Percentiles rank a stretch among this genome's conserved stretches.
Evolutionary conservation across 768 basidiomycete species (phyloP).

Genomic region (Mycena crocata): DNA sequence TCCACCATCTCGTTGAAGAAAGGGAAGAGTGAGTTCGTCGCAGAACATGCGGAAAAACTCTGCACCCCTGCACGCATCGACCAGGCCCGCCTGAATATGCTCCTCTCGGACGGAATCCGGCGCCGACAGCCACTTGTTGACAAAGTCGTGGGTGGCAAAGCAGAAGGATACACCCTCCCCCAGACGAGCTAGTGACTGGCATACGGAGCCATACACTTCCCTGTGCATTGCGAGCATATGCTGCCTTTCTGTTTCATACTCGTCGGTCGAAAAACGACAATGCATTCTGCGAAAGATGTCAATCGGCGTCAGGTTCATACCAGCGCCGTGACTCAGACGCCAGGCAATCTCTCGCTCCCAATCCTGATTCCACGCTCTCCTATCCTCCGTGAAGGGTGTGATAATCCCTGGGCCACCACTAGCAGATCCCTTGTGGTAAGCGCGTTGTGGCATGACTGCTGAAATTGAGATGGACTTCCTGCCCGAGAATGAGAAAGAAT

Average conservation of each 20-base stretch:
- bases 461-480: background rate
- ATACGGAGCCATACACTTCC: background rate
- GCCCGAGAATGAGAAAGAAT: no score
- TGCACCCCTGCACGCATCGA: background rate
- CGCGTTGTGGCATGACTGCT: background rate
- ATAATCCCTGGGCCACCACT: background rate
- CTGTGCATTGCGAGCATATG: background rate
- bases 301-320: background rate
- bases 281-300: background rate
- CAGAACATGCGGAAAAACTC: background rate
- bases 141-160: slow-evolving; percentile 7
- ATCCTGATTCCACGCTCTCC: background rate
- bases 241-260: slow-evolving; percentile 8
- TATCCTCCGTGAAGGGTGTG: background rate
- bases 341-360: background rate
- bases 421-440: background rate
- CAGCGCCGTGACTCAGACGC: background rate
- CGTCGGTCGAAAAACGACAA: background rate
- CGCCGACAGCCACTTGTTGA: background rate
- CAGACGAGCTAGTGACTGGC: background rate
- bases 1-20: background rate
- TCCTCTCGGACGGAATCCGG: background rate
- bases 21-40: background rate
- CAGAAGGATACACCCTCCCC: background rate
- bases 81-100: slow-evolving; percentile 7